A percentile compares a stretch with the other conserved stretches of the same genome.
Evolutionary conservation across 2,329 filamentous ascomycete species (phyloP).

Genomic region (Exophiala bonariae): DNA sequence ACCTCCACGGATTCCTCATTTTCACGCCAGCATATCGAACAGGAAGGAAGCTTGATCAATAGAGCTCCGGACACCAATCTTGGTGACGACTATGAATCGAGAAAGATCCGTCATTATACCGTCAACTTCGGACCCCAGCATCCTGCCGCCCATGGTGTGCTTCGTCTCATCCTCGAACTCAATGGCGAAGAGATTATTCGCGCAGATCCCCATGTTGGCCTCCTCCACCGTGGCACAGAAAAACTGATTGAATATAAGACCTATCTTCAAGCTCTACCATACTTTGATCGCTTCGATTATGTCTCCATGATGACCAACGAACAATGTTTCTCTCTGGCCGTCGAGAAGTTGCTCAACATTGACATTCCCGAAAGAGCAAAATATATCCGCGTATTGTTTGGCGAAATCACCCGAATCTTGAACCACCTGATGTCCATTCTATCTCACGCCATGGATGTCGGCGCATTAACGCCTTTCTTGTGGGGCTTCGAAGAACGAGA

Average conservation of each 20-base stretch:
- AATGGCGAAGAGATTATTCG: conserved; percentile 97
- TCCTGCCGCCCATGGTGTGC: conserved; percentile 95
- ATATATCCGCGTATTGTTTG: conserved; percentile 95
- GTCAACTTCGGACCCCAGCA: conserved; percentile 99
- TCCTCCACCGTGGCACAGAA: conserved; percentile 95
- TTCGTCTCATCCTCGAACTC: conserved; percentile 94
- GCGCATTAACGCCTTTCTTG: conserved; percentile 94
- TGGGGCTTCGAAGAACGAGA: conserved; percentile 99
- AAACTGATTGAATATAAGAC: conserved; percentile 99
- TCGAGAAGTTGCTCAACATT: conserved; percentile 96
- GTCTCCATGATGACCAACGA: conserved; percentile 99
- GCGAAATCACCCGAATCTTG: conserved; percentile 86
- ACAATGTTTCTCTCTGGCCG: conserved; percentile 91
- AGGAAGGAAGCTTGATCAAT: conserved; percentile 39
- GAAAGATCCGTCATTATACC: conserved; percentile 97
- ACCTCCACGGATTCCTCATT: conserved; percentile 61
- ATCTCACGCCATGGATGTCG: conserved; percentile 98
- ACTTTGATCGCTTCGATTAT: conserved; percentile 98
- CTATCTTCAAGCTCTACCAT: conserved; percentile 95
- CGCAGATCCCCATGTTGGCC: conserved; percentile 92
- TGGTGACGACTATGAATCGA: conserved; percentile 53
- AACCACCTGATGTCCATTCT: conserved; percentile 98
- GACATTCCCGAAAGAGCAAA: conserved; percentile 95
- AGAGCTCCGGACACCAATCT: conserved; percentile 42
- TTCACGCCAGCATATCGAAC: conserved; percentile 43